Conservation (phyloP, 1,139 yeast genomes). For the Debaryomycetaceae sp. region DNA sequence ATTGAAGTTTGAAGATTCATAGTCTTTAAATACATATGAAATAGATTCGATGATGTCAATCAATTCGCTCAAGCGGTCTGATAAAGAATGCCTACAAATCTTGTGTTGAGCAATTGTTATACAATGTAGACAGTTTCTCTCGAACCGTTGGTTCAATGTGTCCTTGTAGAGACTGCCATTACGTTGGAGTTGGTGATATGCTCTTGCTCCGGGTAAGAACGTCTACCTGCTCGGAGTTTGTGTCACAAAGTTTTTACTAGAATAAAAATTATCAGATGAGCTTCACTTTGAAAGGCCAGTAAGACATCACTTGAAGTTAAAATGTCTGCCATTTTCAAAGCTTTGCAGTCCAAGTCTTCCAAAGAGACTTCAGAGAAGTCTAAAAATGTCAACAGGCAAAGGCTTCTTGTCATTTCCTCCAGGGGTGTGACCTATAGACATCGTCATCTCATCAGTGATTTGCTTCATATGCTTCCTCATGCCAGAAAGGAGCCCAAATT, state of each 20-base stretch:
- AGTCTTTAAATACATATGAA: not conserved
- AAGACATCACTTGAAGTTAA: slow-evolving; percentile 1
- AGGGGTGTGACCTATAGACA: slow-evolving; percentile 95
- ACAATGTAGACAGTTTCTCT: too few relatives aligned
- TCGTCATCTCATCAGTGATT: slow-evolving; percentile 87
- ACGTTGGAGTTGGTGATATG: too few relatives aligned
- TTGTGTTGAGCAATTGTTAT: too few relatives aligned
- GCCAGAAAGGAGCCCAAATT: slow-evolving; percentile 95
- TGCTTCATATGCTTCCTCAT: slow-evolving; percentile 81
- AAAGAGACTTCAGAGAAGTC: slow-evolving; percentile 45
- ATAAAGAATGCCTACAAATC: not conserved
- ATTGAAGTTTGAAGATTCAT: not conserved
- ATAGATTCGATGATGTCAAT: not conserved
- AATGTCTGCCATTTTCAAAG: slow-evolving; percentile 69
- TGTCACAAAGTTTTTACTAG: slow-evolving; percentile 3
- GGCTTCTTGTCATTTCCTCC: slow-evolving; percentile 83
- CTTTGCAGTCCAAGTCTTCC: slow-evolving; percentile 52
- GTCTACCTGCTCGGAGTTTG: not conserved
- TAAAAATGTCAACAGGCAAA: slow-evolving; percentile 68
- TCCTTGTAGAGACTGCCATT: too few relatives aligned
- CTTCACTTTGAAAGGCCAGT: not conserved
- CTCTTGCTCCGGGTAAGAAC: too few relatives aligned
- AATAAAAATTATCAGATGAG: slow-evolving; percentile 6
- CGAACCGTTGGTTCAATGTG: too few relatives aligned
- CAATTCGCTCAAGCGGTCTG: not conserved